Evolutionary conservation across 805 yeast genomes (phyloP), one percentile per base, ranked within the genome.

Genomic region (Saturnispora dispora): DNA sequence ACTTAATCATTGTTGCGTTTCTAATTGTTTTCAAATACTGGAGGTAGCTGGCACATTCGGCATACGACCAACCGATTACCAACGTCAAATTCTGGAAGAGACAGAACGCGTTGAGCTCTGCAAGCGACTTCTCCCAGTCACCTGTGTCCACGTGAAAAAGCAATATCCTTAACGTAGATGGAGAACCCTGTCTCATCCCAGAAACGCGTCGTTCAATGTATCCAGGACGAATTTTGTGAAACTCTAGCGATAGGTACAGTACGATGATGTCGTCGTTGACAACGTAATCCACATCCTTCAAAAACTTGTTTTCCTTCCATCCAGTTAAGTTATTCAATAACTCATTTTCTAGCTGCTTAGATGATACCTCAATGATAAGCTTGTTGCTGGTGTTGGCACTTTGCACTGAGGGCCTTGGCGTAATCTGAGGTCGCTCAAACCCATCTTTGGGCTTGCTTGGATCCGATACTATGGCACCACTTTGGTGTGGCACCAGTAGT

Each of bases 151-250:
- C 82, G 5, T 83, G 81, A 32, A 78, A 76, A 44, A 85, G 63
- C 25, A 85, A 58, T 2, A 84, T 71, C n/a, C 83, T 59, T 42
- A 50, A 68, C 55, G 32, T 56, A n/a, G 57, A 53, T 11, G 48
- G 53, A 13, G 58, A 54, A 20, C 55, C 61, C 49, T 61, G 57
- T 3, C 61, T 52, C 25, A 69, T 53, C 50, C 57, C 66, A 44
- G 66, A 71, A 64, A 83, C 72, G 53, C 84, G 71, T 54, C 77
- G 78, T 66, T 78, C 76, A 3, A 86, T 74, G 58, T 86, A 85
- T 57, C 85, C 91, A 0, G 90, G 88, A 56, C 82, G 84, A 39
- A 86, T 67, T 63, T 84, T 85, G 61, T 84, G 88, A 62, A 85
- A 86, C 48, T 83, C 82, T 46, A 86, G 63, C 1, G 88, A 79